These are phyloP conservation scores for Biancaea sappan DNA, from an alignment of 306 rosid genomes.

Conservation along the genomic window DNA sequence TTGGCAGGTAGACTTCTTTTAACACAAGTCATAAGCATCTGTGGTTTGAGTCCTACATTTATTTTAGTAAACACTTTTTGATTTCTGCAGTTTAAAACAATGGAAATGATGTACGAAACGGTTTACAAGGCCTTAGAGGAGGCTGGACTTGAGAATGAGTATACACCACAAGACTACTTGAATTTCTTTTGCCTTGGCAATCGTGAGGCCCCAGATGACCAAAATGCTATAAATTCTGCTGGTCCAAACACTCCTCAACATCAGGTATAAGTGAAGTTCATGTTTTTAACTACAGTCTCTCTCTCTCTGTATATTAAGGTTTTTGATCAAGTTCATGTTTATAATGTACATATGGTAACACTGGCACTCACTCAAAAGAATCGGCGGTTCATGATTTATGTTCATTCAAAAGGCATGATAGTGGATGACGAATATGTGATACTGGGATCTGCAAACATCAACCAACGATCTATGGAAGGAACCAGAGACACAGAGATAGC, in stretches of 20 bases:
- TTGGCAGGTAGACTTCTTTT: constrained; percentile 59
- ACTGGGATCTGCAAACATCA: constrained; percentile 89
- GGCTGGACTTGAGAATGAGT: constrained; percentile 67
- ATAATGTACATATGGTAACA: constrained; percentile 21
- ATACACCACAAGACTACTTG: constrained; percentile 85
- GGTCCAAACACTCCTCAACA: constrained; percentile 61
- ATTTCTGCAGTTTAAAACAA: constrained; percentile 72
- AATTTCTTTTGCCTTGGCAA: constrained; percentile 97
- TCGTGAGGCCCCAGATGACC: constrained; percentile 59
- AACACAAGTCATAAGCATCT: not conserved
- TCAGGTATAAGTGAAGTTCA: constrained; percentile 48
- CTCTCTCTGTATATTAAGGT: not conserved
- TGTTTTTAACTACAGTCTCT: constrained; percentile 9
- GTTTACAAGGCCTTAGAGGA: constrained; percentile 71
- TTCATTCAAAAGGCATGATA: constrained; percentile 94
- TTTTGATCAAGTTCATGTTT: constrained; percentile 23
- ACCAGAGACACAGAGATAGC: constrained; percentile 94
- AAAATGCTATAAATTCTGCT: constrained; percentile 24
- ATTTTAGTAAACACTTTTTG: constrained; percentile 24
- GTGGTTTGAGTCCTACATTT: not conserved
- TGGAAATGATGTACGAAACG: constrained; percentile 93
- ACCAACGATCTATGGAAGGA: constrained; percentile 88
- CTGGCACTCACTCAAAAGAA: constrained; percentile 64
- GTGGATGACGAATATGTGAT: constrained; percentile 95
- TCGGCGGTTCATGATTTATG: constrained; percentile 88